phyloP scores from a whole-genome alignment of 441 rosid species.

The Sinapis alba region DNA sequence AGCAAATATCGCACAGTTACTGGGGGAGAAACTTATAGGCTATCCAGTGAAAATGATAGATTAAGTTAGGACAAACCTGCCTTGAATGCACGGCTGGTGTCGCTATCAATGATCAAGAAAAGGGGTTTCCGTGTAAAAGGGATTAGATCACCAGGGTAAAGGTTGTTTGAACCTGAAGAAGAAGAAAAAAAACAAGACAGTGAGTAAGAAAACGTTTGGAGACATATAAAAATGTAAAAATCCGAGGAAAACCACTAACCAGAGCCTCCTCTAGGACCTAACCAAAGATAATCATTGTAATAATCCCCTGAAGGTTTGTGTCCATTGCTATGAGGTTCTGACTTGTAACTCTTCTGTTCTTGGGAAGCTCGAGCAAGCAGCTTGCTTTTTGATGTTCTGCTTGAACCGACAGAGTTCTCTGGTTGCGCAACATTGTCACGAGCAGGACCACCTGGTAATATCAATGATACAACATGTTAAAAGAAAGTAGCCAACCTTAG shows the following conservation, averaged over 20 bases:
- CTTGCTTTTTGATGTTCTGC: slow-evolving; percentile 65
- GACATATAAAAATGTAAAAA: background rate
- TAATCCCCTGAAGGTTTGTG: slow-evolving; percentile 46
- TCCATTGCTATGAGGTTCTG: slow-evolving; percentile 63
- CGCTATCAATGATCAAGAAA: slow-evolving; percentile 91
- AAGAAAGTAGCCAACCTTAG: slow-evolving; percentile 4
- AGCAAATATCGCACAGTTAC: slow-evolving; percentile 17
- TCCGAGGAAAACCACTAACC: slow-evolving; percentile 51
- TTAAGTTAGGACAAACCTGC: slow-evolving; percentile 94
- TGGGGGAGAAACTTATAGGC: slow-evolving; percentile 15
- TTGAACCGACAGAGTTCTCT: slow-evolving; percentile 61
- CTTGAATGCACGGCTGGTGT: slow-evolving; percentile 98
- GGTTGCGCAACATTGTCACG: slow-evolving; percentile 43
- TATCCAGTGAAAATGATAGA: slow-evolving; percentile 33
- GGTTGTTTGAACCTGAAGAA: slow-evolving; percentile 64
- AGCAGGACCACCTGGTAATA: slow-evolving; percentile 65
- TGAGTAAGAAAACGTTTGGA: background rate
- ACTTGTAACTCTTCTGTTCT: slow-evolving; percentile 52
- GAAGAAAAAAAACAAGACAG: background rate
- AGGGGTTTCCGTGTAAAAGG: slow-evolving; percentile 94
- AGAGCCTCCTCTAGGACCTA: slow-evolving; percentile 73
- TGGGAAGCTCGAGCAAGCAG: slow-evolving; percentile 48
- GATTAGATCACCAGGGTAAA: slow-evolving; percentile 90
- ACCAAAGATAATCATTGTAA: slow-evolving; percentile 59
- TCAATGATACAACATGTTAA: slow-evolving; percentile 20